A percentile compares a stretch with the other conserved stretches of the same genome.
phyloP scores from a whole-genome alignment of 2,329 filamentous ascomycete species.

The Colletotrichum sansevieriae region DNA sequence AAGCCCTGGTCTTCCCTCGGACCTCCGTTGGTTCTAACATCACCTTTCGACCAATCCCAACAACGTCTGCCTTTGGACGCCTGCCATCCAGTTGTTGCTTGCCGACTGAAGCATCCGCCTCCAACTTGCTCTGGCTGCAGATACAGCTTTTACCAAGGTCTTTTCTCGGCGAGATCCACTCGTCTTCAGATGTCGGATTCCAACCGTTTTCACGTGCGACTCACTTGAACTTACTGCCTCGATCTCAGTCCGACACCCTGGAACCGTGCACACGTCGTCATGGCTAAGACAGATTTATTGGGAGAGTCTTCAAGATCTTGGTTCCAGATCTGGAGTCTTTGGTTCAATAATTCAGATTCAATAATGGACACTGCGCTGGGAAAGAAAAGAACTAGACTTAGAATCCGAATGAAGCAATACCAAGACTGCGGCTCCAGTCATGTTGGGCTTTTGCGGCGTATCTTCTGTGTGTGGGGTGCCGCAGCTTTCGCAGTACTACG shows the following conservation, averaged over 20 bases:
- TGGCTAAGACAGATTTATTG: not conserved
- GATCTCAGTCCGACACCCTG: not conserved
- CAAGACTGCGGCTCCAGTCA: not conserved
- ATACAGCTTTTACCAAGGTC: not conserved
- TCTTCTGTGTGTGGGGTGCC: not conserved
- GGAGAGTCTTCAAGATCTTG: not conserved
- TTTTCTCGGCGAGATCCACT: constrained; percentile 5
- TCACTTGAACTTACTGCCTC: not conserved
- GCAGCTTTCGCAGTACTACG: constrained; percentile 31
- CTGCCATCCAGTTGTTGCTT: constrained; percentile 19
- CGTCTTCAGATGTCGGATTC: not conserved
- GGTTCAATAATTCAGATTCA: constrained; percentile 12
- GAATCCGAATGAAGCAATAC: not conserved
- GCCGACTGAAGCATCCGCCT: constrained; percentile 21
- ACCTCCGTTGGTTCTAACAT: constrained; percentile 35
- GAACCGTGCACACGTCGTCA: too few relatives aligned
- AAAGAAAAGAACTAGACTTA: not conserved
- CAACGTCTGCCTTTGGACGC: constrained; percentile 1
- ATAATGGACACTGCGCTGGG: not conserved
- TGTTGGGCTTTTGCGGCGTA: not conserved
- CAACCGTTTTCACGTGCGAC: constrained; percentile 16
- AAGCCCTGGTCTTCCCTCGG: constrained; percentile 37
- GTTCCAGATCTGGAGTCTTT: constrained; percentile 9
- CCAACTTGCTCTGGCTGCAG: not conserved
- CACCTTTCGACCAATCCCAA: not conserved